Evolutionary conservation across 2,329 filamentous ascomycete genomes (phyloP), one percentile per base, ranked within the genome.

Genomic region (Dothideomycetes sp.): DNA sequence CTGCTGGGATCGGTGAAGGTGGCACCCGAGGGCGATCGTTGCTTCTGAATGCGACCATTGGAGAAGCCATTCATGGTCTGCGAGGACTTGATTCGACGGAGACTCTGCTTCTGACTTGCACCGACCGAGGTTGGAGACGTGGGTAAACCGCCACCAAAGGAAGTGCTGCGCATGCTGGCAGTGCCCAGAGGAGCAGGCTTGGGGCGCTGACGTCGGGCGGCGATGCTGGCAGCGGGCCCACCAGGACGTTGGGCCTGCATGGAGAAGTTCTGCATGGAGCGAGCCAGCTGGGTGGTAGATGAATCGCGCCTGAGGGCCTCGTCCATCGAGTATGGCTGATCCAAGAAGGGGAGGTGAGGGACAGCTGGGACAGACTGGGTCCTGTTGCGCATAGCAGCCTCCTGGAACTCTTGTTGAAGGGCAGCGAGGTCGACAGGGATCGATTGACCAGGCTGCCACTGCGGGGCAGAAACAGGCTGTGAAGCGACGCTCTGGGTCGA

Each of bases 1-100:
- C 64, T 65, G 10, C 65, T 64, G 10, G 64, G 61, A n/a, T 69
- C 64, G 4, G 61, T 56, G 44, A 70, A 70, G 24, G 58, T 64
- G 38, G 59, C 56, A 24, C 57, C 54, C 51, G 69, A 56, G 16
- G 67, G 67, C 15, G 67, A 71, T 10, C 65, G 61, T 47, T 70
- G 67, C 45, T 71, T 71, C 45, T 67, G 64, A 17, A 71, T 59
- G 33, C 67, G 64, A 14, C 66, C 65, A 18, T 56, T 52, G 5
- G 52, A 55, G 40, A 61, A 49, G 36, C 54, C 59, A 41, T 60
- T 63, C 41, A 69, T 57, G 9, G 64, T 63, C 34, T 60, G 65
- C 11, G 65, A 64, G 10, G 67, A 70, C 37, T 65, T 57, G 36
- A 70, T 70, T 19, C 66, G 62, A 24, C 67, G 64, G 11, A 70